phyloP scores from a whole-genome alignment of 2,329 filamentous ascomycete genomes.

The Cercospora zeae-maydis region DNA sequence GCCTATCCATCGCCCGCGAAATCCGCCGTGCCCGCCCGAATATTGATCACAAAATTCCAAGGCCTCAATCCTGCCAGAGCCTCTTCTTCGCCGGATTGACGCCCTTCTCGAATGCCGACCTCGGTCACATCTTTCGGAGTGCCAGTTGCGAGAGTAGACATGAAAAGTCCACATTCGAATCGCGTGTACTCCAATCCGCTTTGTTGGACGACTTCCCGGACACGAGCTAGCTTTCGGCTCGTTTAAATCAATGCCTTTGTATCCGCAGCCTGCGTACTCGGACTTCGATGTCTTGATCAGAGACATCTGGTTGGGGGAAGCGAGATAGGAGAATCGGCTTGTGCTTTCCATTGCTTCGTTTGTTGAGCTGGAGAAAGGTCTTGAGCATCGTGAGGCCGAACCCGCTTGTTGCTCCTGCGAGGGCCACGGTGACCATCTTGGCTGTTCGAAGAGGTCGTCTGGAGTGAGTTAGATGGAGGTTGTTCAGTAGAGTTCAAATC shows the following conservation, averaged over 20 bases:
- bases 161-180: constrained; percentile 32
- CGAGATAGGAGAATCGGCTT: constrained; percentile 32
- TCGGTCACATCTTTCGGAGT: constrained; percentile 28
- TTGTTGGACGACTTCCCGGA: constrained; percentile 26
- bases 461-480: not conserved
- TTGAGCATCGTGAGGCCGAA: constrained; percentile 33
- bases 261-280: constrained; percentile 39
- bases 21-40: constrained; percentile 44
- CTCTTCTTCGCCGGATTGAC: constrained; percentile 30
- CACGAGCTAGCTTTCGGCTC: constrained; percentile 21
- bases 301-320: constrained; percentile 23
- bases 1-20: constrained; percentile 51
- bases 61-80: constrained; percentile 37
- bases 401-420: constrained; percentile 32
- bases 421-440: constrained; percentile 28
- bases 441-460: not conserved
- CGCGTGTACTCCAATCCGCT: constrained; percentile 30
- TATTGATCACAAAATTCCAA: constrained; percentile 45
- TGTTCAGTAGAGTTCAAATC: no score
- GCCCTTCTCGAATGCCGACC: constrained; percentile 25
- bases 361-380: constrained; percentile 26
- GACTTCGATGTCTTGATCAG: constrained; percentile 25
- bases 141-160: constrained; percentile 30
- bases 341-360: constrained; percentile 15
- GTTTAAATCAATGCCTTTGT: constrained; percentile 31